Evolutionary conservation across 306 rosid genomes (phyloP).

Genomic region (Calophaca sinica): DNA sequence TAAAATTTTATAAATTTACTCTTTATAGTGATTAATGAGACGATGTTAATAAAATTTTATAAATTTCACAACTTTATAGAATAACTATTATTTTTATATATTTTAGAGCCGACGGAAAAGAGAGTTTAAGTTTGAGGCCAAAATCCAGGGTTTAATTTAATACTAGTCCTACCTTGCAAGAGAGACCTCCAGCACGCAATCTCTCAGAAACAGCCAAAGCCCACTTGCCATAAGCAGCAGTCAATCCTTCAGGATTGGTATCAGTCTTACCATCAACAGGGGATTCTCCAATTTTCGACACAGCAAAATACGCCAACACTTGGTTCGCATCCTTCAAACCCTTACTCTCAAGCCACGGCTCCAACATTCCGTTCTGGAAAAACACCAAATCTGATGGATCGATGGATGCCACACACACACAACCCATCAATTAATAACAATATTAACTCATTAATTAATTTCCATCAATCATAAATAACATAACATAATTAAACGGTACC

Average conservation of each 20-base stretch:
- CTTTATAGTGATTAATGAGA: too few species aligned
- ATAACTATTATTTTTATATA: too few species aligned
- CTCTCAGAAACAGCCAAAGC: slow-evolving; percentile 76
- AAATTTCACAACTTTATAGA: too few species aligned
- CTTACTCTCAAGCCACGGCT: slow-evolving; percentile 86
- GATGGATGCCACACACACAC: too few species aligned
- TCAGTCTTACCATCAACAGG: slow-evolving; percentile 91
- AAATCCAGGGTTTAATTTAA: too few species aligned
- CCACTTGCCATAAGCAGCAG: slow-evolving; percentile 95
- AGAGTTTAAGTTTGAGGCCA: too few species aligned
- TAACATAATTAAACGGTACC: slow-evolving; percentile 48
- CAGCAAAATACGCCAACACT: slow-evolving; percentile 92
- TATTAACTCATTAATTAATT: background rate
- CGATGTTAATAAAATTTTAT: too few species aligned
- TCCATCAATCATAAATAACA: too few species aligned
- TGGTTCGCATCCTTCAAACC: slow-evolving; percentile 77
- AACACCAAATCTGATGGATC: slow-evolving; percentile 90
- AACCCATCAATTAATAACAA: too few species aligned
- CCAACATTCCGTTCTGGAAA: slow-evolving; percentile 99
- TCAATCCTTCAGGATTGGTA: slow-evolving; percentile 93
- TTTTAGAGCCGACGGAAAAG: too few species aligned
- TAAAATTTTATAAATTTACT: too few species aligned
- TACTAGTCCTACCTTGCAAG: slow-evolving; percentile 73
- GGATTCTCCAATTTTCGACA: slow-evolving; percentile 87
- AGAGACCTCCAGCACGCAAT: slow-evolving; percentile 78